These are phyloP conservation scores for Mortierella antarctica DNA, from an alignment of 192 early-diverging fungal species.

Conservation along the genomic window DNA sequence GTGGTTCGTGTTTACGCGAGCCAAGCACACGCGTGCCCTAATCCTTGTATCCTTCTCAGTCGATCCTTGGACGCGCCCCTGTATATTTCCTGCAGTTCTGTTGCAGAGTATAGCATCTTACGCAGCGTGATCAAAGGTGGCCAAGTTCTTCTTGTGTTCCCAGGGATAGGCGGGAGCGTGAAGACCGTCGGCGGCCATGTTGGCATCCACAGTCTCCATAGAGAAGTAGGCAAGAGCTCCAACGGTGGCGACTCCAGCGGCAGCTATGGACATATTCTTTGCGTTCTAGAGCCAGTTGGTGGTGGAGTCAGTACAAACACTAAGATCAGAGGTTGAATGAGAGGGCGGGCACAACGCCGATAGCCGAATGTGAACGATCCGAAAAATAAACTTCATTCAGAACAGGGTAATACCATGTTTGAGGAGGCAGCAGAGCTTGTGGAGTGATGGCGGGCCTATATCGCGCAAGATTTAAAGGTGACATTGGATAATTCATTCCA, in stretches of 20 bases:
- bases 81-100: too few species aligned
- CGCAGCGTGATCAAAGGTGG: constrained; percentile 94
- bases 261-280: constrained; percentile 44
- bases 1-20: too few species aligned
- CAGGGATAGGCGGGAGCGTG: constrained; percentile 92
- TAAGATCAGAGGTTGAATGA: not conserved
- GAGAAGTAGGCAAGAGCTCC: constrained; percentile 44
- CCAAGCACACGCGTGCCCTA: too few species aligned
- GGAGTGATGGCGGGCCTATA: constrained; percentile 46
- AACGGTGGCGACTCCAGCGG: constrained; percentile 52
- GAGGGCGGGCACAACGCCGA: not conserved
- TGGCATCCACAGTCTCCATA: constrained; percentile 70
- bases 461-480: not conserved
- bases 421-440: constrained; percentile 45
- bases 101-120: constrained; percentile 52
- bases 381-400: not conserved
- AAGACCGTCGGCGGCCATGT: constrained; percentile 91
- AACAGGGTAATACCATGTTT: constrained; percentile 35
- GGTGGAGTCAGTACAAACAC: not conserved
- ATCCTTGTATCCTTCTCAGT: too few species aligned
- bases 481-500: too few species aligned
- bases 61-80: too few species aligned
- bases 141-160: constrained; percentile 83
- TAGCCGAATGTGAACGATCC: not conserved
- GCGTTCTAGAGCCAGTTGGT: constrained; percentile 18